Evolutionary conservation across 192 early-diverging fungal genomes (phyloP), one percentile per base, ranked within the genome.

Genomic region (Bifiguratus adelaidae): DNA sequence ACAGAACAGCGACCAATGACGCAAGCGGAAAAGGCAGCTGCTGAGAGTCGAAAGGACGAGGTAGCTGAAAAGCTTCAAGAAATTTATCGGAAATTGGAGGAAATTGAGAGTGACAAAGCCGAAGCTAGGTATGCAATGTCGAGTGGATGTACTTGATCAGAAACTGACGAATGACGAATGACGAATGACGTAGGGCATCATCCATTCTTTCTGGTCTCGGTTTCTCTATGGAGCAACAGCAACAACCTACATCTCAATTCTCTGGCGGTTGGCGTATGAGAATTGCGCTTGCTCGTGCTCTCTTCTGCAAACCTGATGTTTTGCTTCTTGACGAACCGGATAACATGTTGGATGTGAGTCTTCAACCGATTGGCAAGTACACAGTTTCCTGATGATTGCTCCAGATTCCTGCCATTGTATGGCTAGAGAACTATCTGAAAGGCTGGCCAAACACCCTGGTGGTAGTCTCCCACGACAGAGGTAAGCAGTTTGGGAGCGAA

Each of bases 191-290:
- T 46, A 82, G 89, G 52, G 96, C 96, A n/a, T 87, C 89, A 20
- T 79, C 79, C 27, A 96, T 99, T 63, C 73, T 99, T 27, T 80
- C 83, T 52, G 97, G 97, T 84, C 84, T 99, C 41, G 97, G 97
- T 13, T 99, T 99, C 62, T 68, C 70, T 52, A 51, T 77, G 16
- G 71, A 68, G 15, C 80, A 80, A 46, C 89, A 95, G 60, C 66
- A 78, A 47, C 67, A 78, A 51, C 83, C 86, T 28, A 99, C 97
- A 32, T 88, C 79, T 66, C 87, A 90, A 58, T 85, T 99, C 47
- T 96, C 92, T 46, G 97, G 97, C 67, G 97, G 97, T 60, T 99
- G 97, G 97, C 82, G 95, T 53, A 99, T 99, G 97, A 79, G 97
- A 54, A 78, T 99, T 36, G 88, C 93, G 3, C 77, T 99, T 44